phyloP scores from a whole-genome alignment of 306 rosid genomes.

The Dryas octopetala region DNA sequence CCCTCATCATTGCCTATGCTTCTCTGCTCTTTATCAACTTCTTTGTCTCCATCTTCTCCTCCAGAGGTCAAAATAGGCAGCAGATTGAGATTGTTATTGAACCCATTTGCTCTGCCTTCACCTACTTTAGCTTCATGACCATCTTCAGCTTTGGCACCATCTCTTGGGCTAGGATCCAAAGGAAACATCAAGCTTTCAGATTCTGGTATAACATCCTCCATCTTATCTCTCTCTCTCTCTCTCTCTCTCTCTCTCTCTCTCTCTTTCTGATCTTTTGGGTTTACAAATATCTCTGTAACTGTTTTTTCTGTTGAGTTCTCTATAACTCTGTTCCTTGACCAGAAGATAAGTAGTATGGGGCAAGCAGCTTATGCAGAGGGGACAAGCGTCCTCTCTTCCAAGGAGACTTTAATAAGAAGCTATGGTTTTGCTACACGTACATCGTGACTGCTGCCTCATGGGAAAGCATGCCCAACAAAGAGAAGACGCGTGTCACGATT shows the following conservation, averaged over 20 bases:
- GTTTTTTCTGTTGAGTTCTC: no score
- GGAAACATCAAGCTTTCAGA: conserved; percentile 10
- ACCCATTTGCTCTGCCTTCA: conserved; percentile 10
- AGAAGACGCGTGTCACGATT: background rate
- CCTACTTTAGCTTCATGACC: background rate
- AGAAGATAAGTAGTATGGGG: background rate
- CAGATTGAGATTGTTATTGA: background rate
- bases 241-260: background rate
- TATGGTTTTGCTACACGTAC: conserved; percentile 24
- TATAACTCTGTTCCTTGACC: background rate
- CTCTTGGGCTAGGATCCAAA: background rate
- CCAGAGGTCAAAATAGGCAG: conserved; percentile 19
- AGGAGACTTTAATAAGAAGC: background rate
- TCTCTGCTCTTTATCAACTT: conserved; percentile 2
- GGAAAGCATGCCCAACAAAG: background rate
- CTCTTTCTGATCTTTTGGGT: background rate
- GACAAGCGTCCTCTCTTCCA: conserved; percentile 11
- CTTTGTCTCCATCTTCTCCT: conserved; percentile 2
- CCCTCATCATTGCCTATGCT: background rate
- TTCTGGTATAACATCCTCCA: conserved; percentile 35
- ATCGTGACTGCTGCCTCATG: conserved; percentile 4
- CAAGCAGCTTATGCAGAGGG: background rate
- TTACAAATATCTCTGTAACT: background rate
- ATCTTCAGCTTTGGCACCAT: background rate
- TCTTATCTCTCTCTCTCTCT: background rate